Conservation (phyloP, 1,284 basidiomycete species). For the Ceratobasidium sp. region DNA sequence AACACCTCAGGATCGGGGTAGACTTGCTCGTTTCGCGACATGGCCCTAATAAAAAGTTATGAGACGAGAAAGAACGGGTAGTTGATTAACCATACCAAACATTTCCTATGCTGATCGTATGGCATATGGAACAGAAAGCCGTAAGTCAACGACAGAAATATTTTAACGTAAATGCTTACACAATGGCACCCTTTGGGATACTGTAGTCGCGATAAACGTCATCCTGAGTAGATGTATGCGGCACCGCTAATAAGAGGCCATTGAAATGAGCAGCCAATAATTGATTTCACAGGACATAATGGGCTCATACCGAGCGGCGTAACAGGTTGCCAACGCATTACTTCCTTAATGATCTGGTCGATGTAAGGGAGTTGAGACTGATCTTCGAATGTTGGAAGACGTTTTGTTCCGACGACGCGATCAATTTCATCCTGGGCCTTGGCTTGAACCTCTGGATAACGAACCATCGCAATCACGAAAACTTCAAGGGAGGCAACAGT, state of each 20-base stretch:
- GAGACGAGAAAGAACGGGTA: not conserved
- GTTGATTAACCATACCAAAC: slow-evolving; percentile 28
- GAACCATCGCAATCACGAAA: slow-evolving; percentile 45
- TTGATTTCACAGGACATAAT: too few relatives aligned
- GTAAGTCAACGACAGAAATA: not conserved
- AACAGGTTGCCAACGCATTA: slow-evolving; percentile 52
- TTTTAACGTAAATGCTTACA: slow-evolving; percentile 20
- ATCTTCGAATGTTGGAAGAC: slow-evolving; percentile 46
- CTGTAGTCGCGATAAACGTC: slow-evolving; percentile 48
- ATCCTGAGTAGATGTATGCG: slow-evolving; percentile 47
- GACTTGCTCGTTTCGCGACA: slow-evolving; percentile 38
- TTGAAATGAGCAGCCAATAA: not conserved
- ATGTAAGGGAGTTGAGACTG: slow-evolving; percentile 50
- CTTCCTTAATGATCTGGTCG: slow-evolving; percentile 51
- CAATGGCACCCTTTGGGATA: slow-evolving; percentile 49
- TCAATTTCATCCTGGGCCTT: slow-evolving; percentile 50
- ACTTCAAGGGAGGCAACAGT: slow-evolving; percentile 46
- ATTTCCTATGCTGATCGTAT: slow-evolving; percentile 26
- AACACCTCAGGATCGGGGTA: slow-evolving; percentile 29
- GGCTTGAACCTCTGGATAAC: slow-evolving; percentile 48
- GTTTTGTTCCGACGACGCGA: slow-evolving; percentile 41
- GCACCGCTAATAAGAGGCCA: slow-evolving; percentile 40
- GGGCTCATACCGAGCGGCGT: slow-evolving; percentile 47
- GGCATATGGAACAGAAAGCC: too few relatives aligned
- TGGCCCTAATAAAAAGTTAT: slow-evolving; percentile 9